phyloP scores from a whole-genome alignment of 495 filamentous ascomycete genomes.

The Neurospora sp. region DNA sequence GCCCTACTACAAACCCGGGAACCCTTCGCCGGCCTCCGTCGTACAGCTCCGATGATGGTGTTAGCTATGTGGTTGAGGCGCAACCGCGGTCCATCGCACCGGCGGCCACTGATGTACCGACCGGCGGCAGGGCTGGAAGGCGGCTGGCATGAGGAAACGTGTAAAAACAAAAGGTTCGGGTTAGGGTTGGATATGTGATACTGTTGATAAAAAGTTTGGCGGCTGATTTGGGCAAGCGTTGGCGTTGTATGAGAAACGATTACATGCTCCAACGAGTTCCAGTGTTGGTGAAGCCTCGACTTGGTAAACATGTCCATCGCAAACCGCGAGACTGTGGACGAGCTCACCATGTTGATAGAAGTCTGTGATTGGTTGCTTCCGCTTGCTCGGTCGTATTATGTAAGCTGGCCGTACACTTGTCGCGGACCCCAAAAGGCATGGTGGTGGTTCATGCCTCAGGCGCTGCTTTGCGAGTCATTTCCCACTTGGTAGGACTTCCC shows the following conservation, averaged over 20 bases:
- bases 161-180: neutral
- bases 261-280: neutral
- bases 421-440: too few relatives aligned
- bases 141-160: constrained; percentile 4
- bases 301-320: neutral
- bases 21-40: constrained; percentile 49
- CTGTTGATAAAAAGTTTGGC: too few relatives aligned
- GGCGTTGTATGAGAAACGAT: neutral
- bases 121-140: constrained; percentile 20
- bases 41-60: constrained; percentile 61
- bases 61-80: constrained; percentile 57
- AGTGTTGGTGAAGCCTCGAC: neutral
- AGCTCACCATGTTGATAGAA: neutral
- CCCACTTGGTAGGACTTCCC: neutral
- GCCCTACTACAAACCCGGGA: neutral
- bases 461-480: neutral
- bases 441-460: neutral
- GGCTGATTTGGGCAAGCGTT: neutral
- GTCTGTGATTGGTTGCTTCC: neutral
- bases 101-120: constrained; percentile 28
- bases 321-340: neutral
- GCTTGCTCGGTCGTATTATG: neutral
- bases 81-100: constrained; percentile 44
- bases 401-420: neutral
- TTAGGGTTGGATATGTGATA: neutral